A percentile compares a stretch with the other conserved stretches of the same genome.
Conservation (phyloP, 306 rosid species). For the Medicago lupulina region DNA sequence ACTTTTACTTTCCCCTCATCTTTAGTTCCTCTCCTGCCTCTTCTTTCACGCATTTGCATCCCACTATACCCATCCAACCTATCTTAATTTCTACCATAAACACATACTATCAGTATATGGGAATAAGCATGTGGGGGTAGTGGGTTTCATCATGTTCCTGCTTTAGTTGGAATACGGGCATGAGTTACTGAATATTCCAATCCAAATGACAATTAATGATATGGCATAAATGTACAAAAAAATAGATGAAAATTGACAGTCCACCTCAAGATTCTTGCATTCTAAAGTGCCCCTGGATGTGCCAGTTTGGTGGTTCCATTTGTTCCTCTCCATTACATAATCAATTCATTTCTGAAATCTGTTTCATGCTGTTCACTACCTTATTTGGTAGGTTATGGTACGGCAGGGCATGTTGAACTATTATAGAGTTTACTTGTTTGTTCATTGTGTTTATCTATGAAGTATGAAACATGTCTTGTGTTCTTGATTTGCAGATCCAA, state of each 20-base stretch:
- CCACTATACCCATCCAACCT: not conserved
- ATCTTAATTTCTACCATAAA: slow-evolving; percentile 9
- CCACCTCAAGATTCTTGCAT: slow-evolving; percentile 24
- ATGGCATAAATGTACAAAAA: not conserved
- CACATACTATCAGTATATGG: not conserved
- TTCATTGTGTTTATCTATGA: slow-evolving; percentile 23
- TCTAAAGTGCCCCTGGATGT: slow-evolving; percentile 15
- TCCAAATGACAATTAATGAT: not conserved
- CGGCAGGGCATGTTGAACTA: slow-evolving; percentile 9
- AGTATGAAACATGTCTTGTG: not conserved
- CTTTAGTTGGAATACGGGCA: slow-evolving; percentile 26
- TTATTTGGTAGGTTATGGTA: not conserved
- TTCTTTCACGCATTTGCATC: not conserved
- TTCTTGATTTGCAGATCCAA: slow-evolving; percentile 71
- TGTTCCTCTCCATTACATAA: slow-evolving; percentile 21
- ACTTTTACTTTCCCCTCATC: not conserved
- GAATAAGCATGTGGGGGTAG: not conserved
- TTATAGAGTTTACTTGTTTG: slow-evolving; percentile 26
- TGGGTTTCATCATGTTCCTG: slow-evolving; percentile 1
- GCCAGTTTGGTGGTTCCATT: not conserved
- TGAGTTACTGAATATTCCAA: not conserved
- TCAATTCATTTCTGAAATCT: slow-evolving; percentile 7
- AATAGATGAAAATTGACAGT: not conserved
- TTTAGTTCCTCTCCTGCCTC: not conserved
- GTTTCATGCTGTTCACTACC: slow-evolving; percentile 25